Evolutionary conservation across 2,329 filamentous ascomycete species (phyloP), one percentile per base, ranked within the genome.

Genomic region (Elsinoe fawcettii): DNA sequence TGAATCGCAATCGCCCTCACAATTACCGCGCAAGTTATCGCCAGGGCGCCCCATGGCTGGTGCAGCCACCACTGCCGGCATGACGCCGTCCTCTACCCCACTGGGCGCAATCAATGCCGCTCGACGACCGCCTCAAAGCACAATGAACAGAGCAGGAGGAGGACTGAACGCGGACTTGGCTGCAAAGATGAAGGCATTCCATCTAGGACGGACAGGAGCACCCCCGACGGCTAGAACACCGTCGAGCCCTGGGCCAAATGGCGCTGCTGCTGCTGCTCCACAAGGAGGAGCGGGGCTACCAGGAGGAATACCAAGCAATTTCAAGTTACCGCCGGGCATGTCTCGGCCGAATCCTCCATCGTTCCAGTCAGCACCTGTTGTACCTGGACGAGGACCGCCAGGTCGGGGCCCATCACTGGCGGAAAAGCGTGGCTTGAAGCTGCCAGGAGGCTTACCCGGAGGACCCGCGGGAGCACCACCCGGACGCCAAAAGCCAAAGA

Each of bases 81-180:
- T 95, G 83, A 88, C 82, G 57, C 75, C 86, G 5, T 90, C 84
- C n/a, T 96, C 90, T n/a, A 93, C 87, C 25, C 85, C 88, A 39
- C 76, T 91, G 3, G 90, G 90, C 39, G 81, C 88, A 58, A 75
- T 96, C 66, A 90, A 85, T 70, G 81, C 83, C 51, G 83, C 83
- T 37, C 75, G 84, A 62, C 76, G 81, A 66, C 70, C 27, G 70
- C 72, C 2, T 70, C 73, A 5, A 69, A 60, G 56, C 22, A 53
- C 72, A 20, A 70, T 75, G 39, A 71, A 73, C 59, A 71, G 70
- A 64, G 71, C 76, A 58, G 73, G 75, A 39, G 78, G 78, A 51
- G 77, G 77, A 16, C 69, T 76, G 60, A 71, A 69, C 49, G 63
- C 68, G 63, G 85, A 87, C 61, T 82, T 88, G 63, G 75, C 85